These are phyloP conservation scores for Globisporangium splendens DNA, from an alignment of 352 stramenopile genomes.

Conservation along the genomic window DNA sequence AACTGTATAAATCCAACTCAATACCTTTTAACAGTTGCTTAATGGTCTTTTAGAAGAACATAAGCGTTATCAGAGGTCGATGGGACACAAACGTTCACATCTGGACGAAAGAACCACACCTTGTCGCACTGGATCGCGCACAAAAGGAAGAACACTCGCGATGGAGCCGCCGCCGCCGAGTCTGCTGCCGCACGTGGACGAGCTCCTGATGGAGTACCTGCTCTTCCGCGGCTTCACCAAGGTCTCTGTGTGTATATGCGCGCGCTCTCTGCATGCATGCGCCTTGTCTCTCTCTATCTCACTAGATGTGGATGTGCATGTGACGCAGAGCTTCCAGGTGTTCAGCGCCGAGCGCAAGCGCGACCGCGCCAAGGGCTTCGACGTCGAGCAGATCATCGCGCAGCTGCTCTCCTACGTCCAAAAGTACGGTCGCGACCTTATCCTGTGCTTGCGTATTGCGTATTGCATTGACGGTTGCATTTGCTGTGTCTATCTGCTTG, in stretches of 20 bases:
- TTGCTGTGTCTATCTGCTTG: background rate
- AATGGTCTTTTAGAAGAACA: no score
- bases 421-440: no score
- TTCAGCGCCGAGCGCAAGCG: slow-evolving; percentile 72
- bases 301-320: slow-evolving; percentile 22
- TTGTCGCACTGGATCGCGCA: no score
- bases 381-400: slow-evolving; percentile 72
- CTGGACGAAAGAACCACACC: no score
- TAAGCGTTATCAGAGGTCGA: no score
- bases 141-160: background rate
- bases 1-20: no score
- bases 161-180: slow-evolving; percentile 30
- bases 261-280: background rate
- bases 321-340: slow-evolving; percentile 64
- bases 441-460: background rate
- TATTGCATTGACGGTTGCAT: background rate
- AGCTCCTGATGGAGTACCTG: slow-evolving; percentile 85
- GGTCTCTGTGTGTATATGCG: slow-evolving; percentile 7
- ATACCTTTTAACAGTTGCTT: no score
- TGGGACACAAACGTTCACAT: no score
- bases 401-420: slow-evolving; percentile 64
- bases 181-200: slow-evolving; percentile 73
- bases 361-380: slow-evolving; percentile 66
- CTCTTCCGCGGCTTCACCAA: slow-evolving; percentile 85
- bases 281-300: background rate